Conservation (phyloP, 129 eudicot genomes). For the sunflower (Helianthus annuus) region HanXRQr2.0-SUNRISE NC_035442.2:165981225-165981724, state of each 20-base stretch:
- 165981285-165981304: constrained; percentile 85
- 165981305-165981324: constrained; percentile 78
- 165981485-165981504: constrained; percentile 58
- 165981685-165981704: not conserved
- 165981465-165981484: constrained; percentile 61
- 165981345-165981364: constrained; percentile 82
- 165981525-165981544: constrained; percentile 65
- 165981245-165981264: constrained; percentile 59
- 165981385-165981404: constrained; percentile 63
- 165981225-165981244: constrained; percentile 61
- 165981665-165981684: not conserved
- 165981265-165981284: constrained; percentile 52
- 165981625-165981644: not conserved
- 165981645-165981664: not conserved
- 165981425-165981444: constrained; percentile 73
- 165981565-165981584: constrained; percentile 49
- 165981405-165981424: constrained; percentile 66
- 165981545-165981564: constrained; percentile 69
- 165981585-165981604: not conserved
- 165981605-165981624: not conserved
- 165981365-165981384: constrained; percentile 63
- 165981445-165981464: constrained; percentile 64
- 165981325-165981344: constrained; percentile 54
- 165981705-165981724: too few species aligned
- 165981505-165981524: constrained; percentile 57